phyloP scores from a whole-genome alignment of 2,329 filamentous ascomycete genomes.

The Arthrinium puccinioides region DNA sequence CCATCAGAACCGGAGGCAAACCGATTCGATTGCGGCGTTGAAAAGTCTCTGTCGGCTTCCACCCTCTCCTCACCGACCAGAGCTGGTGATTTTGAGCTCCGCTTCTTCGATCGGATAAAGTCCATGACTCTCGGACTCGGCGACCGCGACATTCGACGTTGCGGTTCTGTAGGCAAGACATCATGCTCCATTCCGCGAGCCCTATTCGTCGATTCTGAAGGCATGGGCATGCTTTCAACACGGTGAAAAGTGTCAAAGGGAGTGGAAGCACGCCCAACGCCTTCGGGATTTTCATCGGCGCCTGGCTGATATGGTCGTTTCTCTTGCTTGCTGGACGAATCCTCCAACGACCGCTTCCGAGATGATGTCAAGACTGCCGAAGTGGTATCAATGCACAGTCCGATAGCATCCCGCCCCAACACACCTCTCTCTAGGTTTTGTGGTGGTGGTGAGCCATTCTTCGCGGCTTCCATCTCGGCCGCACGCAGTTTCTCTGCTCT shows the following conservation, averaged over 20 bases:
- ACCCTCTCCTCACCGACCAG: slow-evolving; percentile 31
- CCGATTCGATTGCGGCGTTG: slow-evolving; percentile 22
- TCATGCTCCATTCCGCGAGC: not conserved
- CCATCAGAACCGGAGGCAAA: slow-evolving; percentile 32
- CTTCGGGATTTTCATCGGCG: slow-evolving; percentile 10
- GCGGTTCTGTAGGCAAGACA: too few species aligned
- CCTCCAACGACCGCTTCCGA: slow-evolving; percentile 38
- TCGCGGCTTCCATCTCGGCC: slow-evolving; percentile 47
- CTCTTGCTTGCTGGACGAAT: slow-evolving; percentile 22
- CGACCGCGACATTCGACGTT: slow-evolving; percentile 13
- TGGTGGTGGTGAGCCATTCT: slow-evolving; percentile 42
- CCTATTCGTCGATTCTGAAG: slow-evolving; percentile 9
- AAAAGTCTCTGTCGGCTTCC: slow-evolving; percentile 13
- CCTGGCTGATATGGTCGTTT: slow-evolving; percentile 17
- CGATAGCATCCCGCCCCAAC: slow-evolving; percentile 48
- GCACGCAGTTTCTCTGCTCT: slow-evolving; percentile 60
- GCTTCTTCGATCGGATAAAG: slow-evolving; percentile 38
- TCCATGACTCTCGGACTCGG: slow-evolving; percentile 25
- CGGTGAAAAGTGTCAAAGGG: slow-evolving; percentile 40
- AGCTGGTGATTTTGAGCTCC: slow-evolving; percentile 42
- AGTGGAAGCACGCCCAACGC: slow-evolving; percentile 13
- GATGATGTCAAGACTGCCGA: slow-evolving; percentile 51
- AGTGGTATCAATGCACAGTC: slow-evolving; percentile 48
- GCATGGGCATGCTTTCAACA: slow-evolving; percentile 38
- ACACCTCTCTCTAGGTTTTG: slow-evolving; percentile 54